Base-by-base conservation (phyloP, 768 basidiomycete species). In the Tylopilus balloui region DNA sequence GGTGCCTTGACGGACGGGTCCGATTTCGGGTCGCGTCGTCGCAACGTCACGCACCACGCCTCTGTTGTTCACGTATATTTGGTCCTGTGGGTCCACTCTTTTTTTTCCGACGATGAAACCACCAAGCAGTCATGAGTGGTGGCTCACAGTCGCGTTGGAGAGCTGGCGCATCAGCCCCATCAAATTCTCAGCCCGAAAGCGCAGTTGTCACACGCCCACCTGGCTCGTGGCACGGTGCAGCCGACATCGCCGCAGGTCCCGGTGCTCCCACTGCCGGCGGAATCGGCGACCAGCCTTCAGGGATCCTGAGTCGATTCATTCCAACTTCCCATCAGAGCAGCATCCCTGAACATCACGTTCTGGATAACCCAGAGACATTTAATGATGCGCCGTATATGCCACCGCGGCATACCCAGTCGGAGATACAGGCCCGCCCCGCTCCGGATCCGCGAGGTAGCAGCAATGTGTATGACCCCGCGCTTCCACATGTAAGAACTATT, bases 1-100 rank as follows among this genome's bases (percentile, higher is more conserved):
- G 19, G 28, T 52, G 35, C 35, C 19, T 43, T 17, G 14, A 31
- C 31, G 32, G 17, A 51, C 54, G 44, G 52, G 40, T 49, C 17
- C 44, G 44, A 41, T 45, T 47, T 35, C 21, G 47, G 48, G 32
- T 44, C 54, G 46, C 53, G 51, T 51, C 60, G 51, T 12, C 14
- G 17, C n/a, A 34, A 39, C 44, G 24, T 42, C 29, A 34, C 44
- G 54, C 31, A n/a, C 17, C 34, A 34, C 31, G 20, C 29, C 32
- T 38, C 36, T 60, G 58, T 63, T 68, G 63, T 60, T 38, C 49
- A 37, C 40, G 19, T 68, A 57, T 67, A 56, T 68, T 68, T 68
- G 66, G 66, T 37, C 38, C 34, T 68, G 66, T 68, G 66, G 66
- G 66, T 68, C 66, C 66, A 53, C 47, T 9, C 28, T 45, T 59